Percentiles rank a stretch among this genome's conserved stretches.
Evolutionary conservation across 1,284 basidiomycete species (phyloP).

Genomic region (Microbotryum silenes-acaulis): DNA sequence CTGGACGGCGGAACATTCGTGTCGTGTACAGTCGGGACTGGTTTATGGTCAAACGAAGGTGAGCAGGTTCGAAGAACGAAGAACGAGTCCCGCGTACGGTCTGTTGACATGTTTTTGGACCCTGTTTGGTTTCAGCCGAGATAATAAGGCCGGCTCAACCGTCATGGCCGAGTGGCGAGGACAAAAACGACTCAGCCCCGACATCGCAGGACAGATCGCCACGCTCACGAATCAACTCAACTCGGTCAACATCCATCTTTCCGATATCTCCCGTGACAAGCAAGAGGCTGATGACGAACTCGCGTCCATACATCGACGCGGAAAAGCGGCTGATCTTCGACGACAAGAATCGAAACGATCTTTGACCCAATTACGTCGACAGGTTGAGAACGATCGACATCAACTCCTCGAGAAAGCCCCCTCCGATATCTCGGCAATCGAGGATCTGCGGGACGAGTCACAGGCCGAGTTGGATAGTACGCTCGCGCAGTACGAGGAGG

Average conservation of each 20-base stretch:
- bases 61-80: conserved; percentile 20
- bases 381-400: conserved; percentile 47
- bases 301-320: not conserved
- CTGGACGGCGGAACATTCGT: conserved; percentile 29
- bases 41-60: conserved; percentile 11
- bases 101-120: no score
- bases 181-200: conserved; percentile 37
- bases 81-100: not conserved
- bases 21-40: conserved; percentile 31
- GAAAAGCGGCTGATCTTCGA: conserved; percentile 8
- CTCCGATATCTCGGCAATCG: conserved; percentile 58
- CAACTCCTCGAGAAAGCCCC: conserved; percentile 68
- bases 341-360: conserved; percentile 23
- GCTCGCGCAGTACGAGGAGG: conserved; percentile 19
- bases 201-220: conserved; percentile 33
- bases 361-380: conserved; percentile 34
- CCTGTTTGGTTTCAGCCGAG: no score
- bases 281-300: conserved; percentile 14
- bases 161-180: conserved; percentile 38
- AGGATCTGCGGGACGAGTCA: conserved; percentile 47
- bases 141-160: no score
- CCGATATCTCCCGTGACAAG: not conserved
- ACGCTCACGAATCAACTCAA: conserved; percentile 8
- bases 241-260: not conserved
- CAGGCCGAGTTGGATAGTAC: conserved; percentile 31